Conservation (phyloP, 441 rosid genomes). For the Arabidopsis lyrata region DNA sequence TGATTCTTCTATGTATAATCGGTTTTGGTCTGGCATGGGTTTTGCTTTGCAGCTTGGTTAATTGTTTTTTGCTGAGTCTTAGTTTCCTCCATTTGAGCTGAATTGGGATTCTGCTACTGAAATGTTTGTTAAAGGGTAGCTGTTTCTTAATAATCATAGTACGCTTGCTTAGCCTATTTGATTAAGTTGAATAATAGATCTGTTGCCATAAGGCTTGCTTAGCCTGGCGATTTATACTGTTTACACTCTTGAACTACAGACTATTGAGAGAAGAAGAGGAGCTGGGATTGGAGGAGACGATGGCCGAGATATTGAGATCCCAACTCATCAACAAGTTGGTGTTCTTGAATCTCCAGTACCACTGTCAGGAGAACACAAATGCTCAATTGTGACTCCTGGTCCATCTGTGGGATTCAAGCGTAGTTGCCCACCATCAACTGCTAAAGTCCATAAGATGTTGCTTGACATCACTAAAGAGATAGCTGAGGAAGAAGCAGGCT, state of each 20-base stretch:
- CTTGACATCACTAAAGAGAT: constrained; percentile 54
- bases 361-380: constrained; percentile 49
- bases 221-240: constrained; percentile 21
- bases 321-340: constrained; percentile 40
- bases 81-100: neutral
- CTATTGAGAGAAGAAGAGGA: constrained; percentile 71
- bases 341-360: constrained; percentile 46
- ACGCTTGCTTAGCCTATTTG: constrained; percentile 17
- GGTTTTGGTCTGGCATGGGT: constrained; percentile 18
- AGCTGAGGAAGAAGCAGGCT: constrained; percentile 58
- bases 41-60: constrained; percentile 31
- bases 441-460: constrained; percentile 63
- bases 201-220: constrained; percentile 25
- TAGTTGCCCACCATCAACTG: constrained; percentile 52
- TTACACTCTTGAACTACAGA: constrained; percentile 50
- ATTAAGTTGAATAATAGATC: neutral
- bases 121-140: neutral
- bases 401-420: constrained; percentile 50
- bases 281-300: constrained; percentile 56
- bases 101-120: neutral
- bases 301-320: constrained; percentile 56
- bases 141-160: neutral
- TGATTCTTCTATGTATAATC: constrained; percentile 6
- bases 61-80: constrained; percentile 10
- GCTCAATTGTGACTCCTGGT: constrained; percentile 51